Evolutionary conservation across 495 filamentous ascomycete genomes (phyloP).

Genomic region (Aspergillus heteromorphus): DNA sequence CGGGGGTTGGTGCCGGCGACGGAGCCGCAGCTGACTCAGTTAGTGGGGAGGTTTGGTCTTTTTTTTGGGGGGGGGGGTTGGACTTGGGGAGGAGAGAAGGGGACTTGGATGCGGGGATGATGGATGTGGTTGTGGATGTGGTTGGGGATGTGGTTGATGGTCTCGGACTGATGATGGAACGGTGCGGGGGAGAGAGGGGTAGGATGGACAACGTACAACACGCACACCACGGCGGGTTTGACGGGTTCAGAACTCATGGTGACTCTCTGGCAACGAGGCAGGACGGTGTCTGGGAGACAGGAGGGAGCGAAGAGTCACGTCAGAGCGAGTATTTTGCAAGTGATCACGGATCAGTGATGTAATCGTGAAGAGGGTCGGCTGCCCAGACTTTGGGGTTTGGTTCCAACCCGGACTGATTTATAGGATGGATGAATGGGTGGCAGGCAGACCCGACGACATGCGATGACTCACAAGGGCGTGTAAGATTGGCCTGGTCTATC

Average conservation of each 20-base stretch:
- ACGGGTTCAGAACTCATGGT: slow-evolving; percentile 32
- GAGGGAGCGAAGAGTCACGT: no score
- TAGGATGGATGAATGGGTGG: not conserved
- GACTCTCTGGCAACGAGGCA: no score
- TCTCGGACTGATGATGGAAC: no score
- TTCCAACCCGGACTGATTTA: no score
- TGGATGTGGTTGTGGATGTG: no score
- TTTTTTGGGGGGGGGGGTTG: not conserved
- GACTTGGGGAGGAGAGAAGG: not conserved
- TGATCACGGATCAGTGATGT: no score
- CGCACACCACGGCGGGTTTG: slow-evolving; percentile 62
- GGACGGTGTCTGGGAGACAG: no score
- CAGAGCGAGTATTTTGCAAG: no score
- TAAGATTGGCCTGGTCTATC: not conserved
- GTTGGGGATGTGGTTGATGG: no score
- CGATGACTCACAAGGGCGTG: not conserved
- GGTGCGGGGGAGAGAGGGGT: slow-evolving; percentile 8
- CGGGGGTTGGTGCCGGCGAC: slow-evolving; percentile 44
- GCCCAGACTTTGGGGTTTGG: no score
- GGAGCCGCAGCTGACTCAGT: slow-evolving; percentile 69
- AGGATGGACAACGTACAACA: slow-evolving; percentile 57
- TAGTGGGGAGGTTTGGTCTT: not conserved
- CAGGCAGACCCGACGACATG: no score
- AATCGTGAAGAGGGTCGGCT: no score
- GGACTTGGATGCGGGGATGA: not conserved